phyloP scores from a whole-genome alignment of 257 asterid species.

The Sherardia arvensis region DNA sequence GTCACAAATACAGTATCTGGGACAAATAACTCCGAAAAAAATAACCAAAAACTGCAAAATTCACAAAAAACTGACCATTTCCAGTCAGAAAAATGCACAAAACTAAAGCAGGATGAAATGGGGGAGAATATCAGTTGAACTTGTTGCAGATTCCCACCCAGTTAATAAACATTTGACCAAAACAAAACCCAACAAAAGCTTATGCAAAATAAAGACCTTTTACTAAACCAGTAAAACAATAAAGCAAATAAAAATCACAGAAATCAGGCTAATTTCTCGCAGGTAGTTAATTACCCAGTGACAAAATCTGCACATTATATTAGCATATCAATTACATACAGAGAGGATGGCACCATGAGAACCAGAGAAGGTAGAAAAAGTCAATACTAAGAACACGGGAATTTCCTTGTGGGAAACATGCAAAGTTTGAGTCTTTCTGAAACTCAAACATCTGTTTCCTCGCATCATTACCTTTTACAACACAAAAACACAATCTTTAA shows the following conservation, averaged over 20 bases:
- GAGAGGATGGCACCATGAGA: neutral
- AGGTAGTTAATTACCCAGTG: constrained; percentile 11
- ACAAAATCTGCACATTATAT: constrained; percentile 13
- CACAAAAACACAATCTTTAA: constrained; percentile 12
- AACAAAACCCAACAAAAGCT: constrained; percentile 2
- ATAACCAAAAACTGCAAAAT: neutral
- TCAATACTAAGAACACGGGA: neutral
- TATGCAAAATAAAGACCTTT: constrained; percentile 5
- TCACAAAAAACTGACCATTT: neutral
- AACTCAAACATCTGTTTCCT: constrained; percentile 11
- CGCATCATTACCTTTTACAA: constrained; percentile 17
- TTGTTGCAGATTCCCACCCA: neutral
- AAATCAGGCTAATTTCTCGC: neutral
- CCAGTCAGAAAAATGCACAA: neutral
- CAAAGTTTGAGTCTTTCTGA: constrained; percentile 12
- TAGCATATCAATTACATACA: neutral
- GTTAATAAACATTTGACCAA: neutral
- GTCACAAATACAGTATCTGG: neutral
- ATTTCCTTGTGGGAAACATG: neutral
- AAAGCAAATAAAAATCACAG: constrained; percentile 19
- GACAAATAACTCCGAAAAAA: neutral
- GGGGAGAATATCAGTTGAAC: neutral
- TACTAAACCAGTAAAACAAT: constrained; percentile 23
- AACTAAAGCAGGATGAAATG: neutral
- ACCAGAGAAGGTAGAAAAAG: neutral